Evolutionary conservation across 331 rosid genomes (phyloP).

Genomic region (Pyracantha coccinea): DNA sequence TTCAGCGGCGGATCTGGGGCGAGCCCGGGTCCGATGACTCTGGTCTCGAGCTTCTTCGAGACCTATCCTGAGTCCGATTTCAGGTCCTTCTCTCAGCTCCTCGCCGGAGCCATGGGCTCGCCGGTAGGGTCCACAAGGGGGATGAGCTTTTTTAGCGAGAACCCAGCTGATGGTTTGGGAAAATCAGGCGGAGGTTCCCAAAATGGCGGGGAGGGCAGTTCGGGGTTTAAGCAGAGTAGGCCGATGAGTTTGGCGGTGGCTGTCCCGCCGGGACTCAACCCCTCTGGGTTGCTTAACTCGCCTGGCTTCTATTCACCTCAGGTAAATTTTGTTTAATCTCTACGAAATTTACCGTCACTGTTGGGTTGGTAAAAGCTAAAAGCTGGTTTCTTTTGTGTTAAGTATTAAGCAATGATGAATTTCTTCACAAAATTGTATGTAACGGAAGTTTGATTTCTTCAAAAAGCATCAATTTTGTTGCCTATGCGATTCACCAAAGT

Average conservation of each 20-base stretch:
- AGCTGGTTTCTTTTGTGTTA: neutral
- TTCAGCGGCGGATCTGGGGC: conserved; percentile 59
- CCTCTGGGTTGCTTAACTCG: conserved; percentile 85
- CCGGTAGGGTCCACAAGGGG: conserved; percentile 44
- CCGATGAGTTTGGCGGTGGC: conserved; percentile 75
- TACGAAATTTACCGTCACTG: neutral
- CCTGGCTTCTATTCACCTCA: conserved; percentile 87
- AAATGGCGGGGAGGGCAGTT: conserved; percentile 21
- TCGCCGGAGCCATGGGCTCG: conserved; percentile 97
- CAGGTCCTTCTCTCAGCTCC: conserved; percentile 87
- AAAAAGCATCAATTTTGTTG: too few relatives aligned
- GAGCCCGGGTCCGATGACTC: conserved; percentile 98
- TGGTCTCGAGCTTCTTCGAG: conserved; percentile 80
- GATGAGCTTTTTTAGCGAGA: conserved; percentile 14
- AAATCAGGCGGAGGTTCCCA: conserved; percentile 20
- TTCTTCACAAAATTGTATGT: neutral
- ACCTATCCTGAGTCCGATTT: conserved; percentile 39
- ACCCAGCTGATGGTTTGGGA: conserved; percentile 19
- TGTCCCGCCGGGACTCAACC: conserved; percentile 77
- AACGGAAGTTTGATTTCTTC: neutral
- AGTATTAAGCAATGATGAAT: neutral
- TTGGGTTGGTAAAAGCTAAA: neutral
- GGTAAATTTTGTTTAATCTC: conserved; percentile 30
- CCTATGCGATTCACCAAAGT: neutral
- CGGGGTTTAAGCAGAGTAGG: conserved; percentile 75